These are phyloP conservation scores for Porphyridium purpureum DNA, from an alignment of 23 red algal genomes.

Conservation along the genomic window DNA sequence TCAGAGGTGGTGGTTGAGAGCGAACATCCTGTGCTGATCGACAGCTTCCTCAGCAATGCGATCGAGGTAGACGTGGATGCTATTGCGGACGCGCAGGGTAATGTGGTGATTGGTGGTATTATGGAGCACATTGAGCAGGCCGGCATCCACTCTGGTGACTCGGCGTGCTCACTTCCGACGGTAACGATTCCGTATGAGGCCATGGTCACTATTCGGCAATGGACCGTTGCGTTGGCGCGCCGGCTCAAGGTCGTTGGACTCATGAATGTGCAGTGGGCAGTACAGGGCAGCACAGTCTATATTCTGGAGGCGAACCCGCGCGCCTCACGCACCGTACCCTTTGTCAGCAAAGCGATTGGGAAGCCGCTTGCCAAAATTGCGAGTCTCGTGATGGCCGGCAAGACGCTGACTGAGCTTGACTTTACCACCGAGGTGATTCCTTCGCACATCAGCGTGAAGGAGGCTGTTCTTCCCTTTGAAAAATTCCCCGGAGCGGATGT, in stretches of 20 bases:
- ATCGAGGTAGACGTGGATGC: constrained; percentile 99
- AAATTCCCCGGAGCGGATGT: constrained; percentile 94
- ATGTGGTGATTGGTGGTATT: constrained; percentile 94
- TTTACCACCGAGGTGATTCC: constrained; percentile 75
- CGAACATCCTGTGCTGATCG: constrained; percentile 95
- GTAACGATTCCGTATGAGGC: constrained; percentile 85
- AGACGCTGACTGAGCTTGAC: constrained; percentile 46
- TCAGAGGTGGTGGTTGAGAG: constrained; percentile 91
- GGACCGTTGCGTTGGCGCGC: constrained; percentile 87
- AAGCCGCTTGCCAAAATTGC: constrained; percentile 88
- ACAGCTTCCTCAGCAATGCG: constrained; percentile 85
- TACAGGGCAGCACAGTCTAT: constrained; percentile 79
- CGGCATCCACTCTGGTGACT: constrained; percentile 95
- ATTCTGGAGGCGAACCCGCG: constrained; percentile 99
- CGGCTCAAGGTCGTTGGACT: constrained; percentile 83
- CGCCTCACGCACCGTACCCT: constrained; percentile 95
- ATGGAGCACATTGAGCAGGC: constrained; percentile 99
- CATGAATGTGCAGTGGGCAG: constrained; percentile 98
- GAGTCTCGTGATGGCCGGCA: constrained; percentile 66
- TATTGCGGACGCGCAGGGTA: constrained; percentile 57
- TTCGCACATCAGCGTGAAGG: constrained; percentile 72
- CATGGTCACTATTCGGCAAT: constrained; percentile 81
- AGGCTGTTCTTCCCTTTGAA: constrained; percentile 92
- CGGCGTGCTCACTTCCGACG: constrained; percentile 77
- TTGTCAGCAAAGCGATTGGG: constrained; percentile 93